A percentile compares a stretch with the other conserved stretches of the same genome.
phyloP scores from a whole-genome alignment of 345 rosid species.

The Trapa bicornis region DNA sequence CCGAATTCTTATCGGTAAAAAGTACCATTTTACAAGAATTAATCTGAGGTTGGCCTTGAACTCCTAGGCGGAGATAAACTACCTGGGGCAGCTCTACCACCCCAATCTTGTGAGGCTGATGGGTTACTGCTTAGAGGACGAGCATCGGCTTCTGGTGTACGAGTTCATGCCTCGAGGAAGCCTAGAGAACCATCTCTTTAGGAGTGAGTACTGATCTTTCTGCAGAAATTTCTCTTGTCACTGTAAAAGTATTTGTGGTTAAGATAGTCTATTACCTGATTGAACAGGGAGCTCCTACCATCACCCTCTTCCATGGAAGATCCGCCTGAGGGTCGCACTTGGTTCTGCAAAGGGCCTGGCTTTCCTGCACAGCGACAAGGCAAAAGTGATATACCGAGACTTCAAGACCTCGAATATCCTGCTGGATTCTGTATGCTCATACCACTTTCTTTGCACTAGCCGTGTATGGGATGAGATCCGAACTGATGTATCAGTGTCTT shows the following conservation, averaged over 20 bases:
- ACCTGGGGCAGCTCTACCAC: slow-evolving; percentile 59
- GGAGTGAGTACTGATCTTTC: slow-evolving; percentile 28
- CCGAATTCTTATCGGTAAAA: too few relatives aligned
- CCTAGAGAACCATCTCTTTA: slow-evolving; percentile 74
- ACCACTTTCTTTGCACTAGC: background rate
- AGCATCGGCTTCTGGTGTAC: slow-evolving; percentile 66
- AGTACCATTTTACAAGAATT: background rate
- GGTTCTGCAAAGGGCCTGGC: slow-evolving; percentile 46
- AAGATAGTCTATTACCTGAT: background rate
- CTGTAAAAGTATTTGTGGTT: background rate
- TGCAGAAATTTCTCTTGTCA: background rate
- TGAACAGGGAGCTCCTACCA: slow-evolving; percentile 34
- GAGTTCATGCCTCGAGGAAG: slow-evolving; percentile 89
- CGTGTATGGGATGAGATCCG: background rate
- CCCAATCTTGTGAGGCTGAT: slow-evolving; percentile 62
- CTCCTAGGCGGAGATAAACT: slow-evolving; percentile 66
- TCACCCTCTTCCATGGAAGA: slow-evolving; percentile 41
- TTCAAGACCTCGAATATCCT: slow-evolving; percentile 39
- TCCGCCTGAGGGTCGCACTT: slow-evolving; percentile 33
- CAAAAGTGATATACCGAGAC: slow-evolving; percentile 37
- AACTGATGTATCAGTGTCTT: background rate
- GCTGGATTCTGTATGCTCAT: slow-evolving; percentile 26
- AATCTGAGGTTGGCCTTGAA: slow-evolving; percentile 1
- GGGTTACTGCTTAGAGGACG: slow-evolving; percentile 76
- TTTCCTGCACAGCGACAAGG: slow-evolving; percentile 31